Conservation (phyloP, 129 eudicot genomes). For the Deinandra increscens region DNA sequence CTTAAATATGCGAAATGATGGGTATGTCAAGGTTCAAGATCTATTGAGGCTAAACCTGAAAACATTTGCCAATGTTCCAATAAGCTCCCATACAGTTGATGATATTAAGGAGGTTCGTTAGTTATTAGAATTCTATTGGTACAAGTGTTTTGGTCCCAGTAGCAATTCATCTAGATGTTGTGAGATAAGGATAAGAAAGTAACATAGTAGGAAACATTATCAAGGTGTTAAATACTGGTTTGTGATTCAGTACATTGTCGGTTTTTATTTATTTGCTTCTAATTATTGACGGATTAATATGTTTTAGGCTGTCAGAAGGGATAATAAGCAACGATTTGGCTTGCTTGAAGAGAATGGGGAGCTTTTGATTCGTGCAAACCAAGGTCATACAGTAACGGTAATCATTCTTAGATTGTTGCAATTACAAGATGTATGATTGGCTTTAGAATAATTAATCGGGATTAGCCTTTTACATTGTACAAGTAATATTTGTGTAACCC, state of each 20-base stretch:
- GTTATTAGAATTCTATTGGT: neutral
- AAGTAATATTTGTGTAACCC: neutral
- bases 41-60: slow-evolving; percentile 65
- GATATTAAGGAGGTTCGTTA: slow-evolving; percentile 74
- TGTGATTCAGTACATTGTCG: slow-evolving; percentile 3
- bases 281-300: neutral
- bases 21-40: slow-evolving; percentile 85
- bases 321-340: slow-evolving; percentile 88
- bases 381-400: slow-evolving; percentile 88
- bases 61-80: slow-evolving; percentile 69
- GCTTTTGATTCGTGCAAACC: slow-evolving; percentile 91
- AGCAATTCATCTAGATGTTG: neutral
- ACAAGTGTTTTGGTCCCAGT: neutral
- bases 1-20: slow-evolving; percentile 80
- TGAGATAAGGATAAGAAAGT: slow-evolving; percentile 1
- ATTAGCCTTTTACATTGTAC: neutral
- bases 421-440: slow-evolving; percentile 2
- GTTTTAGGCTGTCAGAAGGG: slow-evolving; percentile 74
- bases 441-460: slow-evolving; percentile 8
- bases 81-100: slow-evolving; percentile 64
- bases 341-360: slow-evolving; percentile 90
- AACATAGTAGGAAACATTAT: neutral
- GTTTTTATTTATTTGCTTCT: neutral
- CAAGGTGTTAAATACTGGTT: neutral
- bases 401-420: neutral